These are phyloP conservation scores for Viola odorata DNA, from an alignment of 345 rosid genomes.

Conservation along the genomic window DNA sequence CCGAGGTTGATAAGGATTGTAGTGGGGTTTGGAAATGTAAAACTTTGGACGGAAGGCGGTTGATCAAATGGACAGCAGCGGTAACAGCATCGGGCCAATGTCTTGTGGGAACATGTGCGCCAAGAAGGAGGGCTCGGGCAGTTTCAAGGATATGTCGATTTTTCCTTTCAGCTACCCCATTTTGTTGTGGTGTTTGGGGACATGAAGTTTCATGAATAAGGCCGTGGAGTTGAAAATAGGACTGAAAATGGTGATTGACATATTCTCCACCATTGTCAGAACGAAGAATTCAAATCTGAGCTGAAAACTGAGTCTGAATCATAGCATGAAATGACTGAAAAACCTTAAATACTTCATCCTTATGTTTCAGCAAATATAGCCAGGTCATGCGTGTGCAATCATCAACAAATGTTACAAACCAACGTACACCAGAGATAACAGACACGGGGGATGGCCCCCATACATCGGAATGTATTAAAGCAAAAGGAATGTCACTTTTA, in stretches of 20 bases:
- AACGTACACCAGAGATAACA: not conserved
- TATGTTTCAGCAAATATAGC: conserved; percentile 1
- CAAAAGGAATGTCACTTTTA: not conserved
- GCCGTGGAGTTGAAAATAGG: not conserved
- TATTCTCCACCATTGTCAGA: not conserved
- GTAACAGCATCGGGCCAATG: not conserved
- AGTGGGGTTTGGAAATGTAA: not conserved
- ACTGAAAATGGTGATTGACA: not conserved
- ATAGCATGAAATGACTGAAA: not conserved
- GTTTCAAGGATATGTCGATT: not conserved
- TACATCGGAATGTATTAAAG: not conserved
- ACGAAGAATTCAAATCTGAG: not conserved
- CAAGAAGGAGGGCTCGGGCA: not conserved
- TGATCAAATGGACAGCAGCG: not conserved
- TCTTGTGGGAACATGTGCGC: not conserved
- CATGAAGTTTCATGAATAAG: not conserved
- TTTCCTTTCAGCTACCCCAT: not conserved
- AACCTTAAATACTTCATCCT: not conserved
- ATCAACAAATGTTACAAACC: conserved; percentile 8
- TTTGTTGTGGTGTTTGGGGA: not conserved
- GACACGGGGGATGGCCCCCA: not conserved
- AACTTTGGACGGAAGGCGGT: not conserved
- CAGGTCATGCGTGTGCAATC: not conserved
- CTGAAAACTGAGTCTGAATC: not conserved
- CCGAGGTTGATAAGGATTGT: not conserved